phyloP scores from a whole-genome alignment of 73 alveolate genomes.

The Halteria grandinella region DNA sequence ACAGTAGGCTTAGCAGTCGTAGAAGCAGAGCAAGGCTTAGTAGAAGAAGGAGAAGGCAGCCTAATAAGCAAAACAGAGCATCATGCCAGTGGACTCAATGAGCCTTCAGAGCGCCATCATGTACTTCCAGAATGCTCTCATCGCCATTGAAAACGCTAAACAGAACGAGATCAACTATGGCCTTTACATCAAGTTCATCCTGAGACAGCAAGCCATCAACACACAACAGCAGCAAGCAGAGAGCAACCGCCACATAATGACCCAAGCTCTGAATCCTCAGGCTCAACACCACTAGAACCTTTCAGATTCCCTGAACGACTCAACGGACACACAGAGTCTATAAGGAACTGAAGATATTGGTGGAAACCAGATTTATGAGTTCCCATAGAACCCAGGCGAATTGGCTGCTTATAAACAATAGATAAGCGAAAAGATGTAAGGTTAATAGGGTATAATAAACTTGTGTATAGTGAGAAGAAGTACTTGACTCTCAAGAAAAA shows the following conservation, averaged over 20 bases:
- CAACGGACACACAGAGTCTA: neutral
- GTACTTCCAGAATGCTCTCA: constrained; percentile 42
- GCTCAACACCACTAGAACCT: too few species aligned
- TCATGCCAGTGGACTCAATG: constrained; percentile 51
- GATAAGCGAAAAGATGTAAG: constrained; percentile 6
- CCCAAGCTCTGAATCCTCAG: neutral
- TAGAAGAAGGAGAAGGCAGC: constrained; percentile 32
- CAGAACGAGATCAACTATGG: constrained; percentile 35
- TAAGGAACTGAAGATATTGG: neutral
- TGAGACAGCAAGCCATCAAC: constrained; percentile 30
- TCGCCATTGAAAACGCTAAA: constrained; percentile 18
- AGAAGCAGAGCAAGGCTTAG: constrained; percentile 44
- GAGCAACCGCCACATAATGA: neutral
- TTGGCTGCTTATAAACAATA: constrained; percentile 7
- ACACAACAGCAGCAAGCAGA: neutral
- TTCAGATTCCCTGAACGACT: neutral
- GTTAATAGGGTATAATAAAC: neutral
- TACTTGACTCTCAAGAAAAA: constrained; percentile 16
- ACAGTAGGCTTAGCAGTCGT: neutral
- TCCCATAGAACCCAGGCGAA: constrained; percentile 1
- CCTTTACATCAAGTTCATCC: constrained; percentile 7
- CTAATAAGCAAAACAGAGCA: constrained; percentile 10
- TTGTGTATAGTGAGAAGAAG: constrained; percentile 18
- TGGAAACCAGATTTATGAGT: neutral
- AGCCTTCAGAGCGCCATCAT: constrained; percentile 32